phyloP scores from a whole-genome alignment of 1,139 yeast genomes.

The Citeromyces hawaiiensis region DNA sequence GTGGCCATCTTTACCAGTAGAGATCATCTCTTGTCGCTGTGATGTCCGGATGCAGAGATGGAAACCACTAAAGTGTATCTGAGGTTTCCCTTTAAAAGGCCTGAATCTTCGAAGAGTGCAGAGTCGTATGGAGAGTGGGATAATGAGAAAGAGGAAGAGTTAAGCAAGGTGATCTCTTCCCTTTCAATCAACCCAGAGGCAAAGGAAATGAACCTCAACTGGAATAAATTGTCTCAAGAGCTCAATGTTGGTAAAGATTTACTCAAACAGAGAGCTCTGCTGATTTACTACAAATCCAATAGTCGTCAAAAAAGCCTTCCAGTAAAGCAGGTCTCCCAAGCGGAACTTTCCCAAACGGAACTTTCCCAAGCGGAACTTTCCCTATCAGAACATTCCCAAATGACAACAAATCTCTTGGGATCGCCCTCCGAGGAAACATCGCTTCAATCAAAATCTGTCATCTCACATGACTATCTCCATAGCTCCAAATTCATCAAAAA shows the following conservation, averaged over 20 bases:
- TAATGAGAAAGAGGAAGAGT: conserved; percentile 21
- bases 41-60: conserved; percentile 5
- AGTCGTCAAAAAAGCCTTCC: no score
- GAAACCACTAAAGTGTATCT: conserved; percentile 19
- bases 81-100: conserved; percentile 23
- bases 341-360: no score
- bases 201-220: conserved; percentile 17
- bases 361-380: no score
- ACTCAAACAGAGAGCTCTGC: conserved; percentile 14
- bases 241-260: conserved; percentile 15
- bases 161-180: conserved; percentile 12
- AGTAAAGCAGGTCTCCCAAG: no score
- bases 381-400: no score
- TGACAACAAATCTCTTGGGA: no score
- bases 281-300: conserved; percentile 11
- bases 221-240: conserved; percentile 13
- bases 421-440: no score
- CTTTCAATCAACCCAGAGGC: neutral
- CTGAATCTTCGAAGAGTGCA: conserved; percentile 24
- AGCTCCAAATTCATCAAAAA: neutral
- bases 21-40: conserved; percentile 11
- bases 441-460: no score
- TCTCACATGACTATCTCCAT: neutral
- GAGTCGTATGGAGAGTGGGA: conserved; percentile 24
- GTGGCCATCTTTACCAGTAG: conserved; percentile 8